phyloP scores from a whole-genome alignment of 345 rosid genomes.

The Brassica rapa region DNA sequence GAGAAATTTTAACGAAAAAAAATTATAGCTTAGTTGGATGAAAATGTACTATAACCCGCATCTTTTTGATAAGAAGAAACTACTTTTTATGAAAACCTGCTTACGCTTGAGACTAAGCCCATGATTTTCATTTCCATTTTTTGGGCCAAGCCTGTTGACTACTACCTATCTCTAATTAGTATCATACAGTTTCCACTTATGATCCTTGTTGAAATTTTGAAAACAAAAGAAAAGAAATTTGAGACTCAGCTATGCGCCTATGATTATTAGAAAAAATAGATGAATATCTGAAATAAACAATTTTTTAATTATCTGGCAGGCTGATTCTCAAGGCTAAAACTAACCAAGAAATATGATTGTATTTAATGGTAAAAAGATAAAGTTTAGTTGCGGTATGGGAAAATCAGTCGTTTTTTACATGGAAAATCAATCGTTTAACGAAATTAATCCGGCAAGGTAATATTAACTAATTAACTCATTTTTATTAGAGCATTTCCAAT shows the following conservation, averaged over 20 bases:
- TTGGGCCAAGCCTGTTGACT: background rate
- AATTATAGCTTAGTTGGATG: background rate
- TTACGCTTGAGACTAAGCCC: background rate
- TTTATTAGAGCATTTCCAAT: too few species aligned
- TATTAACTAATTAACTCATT: background rate
- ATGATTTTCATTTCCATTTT: background rate
- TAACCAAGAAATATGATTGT: background rate
- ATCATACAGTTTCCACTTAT: background rate
- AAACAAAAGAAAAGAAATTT: background rate
- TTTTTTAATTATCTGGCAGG: background rate
- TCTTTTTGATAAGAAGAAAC: background rate
- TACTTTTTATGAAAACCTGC: background rate
- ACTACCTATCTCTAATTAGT: background rate
- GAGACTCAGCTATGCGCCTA: background rate
- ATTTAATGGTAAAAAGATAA: background rate
- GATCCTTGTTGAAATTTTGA: background rate
- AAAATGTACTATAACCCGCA: background rate
- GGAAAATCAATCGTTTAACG: background rate
- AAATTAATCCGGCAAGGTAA: background rate
- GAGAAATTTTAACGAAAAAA: background rate
- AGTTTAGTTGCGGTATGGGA: background rate
- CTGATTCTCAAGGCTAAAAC: conserved; percentile 3
- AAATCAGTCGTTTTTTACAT: too few species aligned
- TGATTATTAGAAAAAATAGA: background rate
- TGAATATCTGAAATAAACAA: background rate